Evolutionary conservation across 2,329 filamentous ascomycete genomes (phyloP), one percentile per base, ranked within the genome.

Genomic region (Diplodia seriata): DNA sequence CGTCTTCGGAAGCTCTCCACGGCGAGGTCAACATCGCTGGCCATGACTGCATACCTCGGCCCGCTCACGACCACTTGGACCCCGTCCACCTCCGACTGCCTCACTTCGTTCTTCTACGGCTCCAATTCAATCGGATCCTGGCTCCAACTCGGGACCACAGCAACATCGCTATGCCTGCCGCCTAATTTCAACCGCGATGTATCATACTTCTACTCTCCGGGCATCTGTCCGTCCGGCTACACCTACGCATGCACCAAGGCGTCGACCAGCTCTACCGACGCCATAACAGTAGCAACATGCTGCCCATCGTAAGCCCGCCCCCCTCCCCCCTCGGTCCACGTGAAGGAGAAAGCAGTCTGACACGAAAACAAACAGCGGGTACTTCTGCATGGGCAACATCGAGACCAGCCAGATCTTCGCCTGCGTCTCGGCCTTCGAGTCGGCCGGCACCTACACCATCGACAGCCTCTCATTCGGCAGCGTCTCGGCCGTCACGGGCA

Each of bases 211-310:
- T 61, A 49, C 40, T 61, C 40, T 4, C 57, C 57, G 26, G 57
- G 57, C 18, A 49, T 61, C 26, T 49, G 57, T n/a, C 57, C 57
- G 8, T 61, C 40, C 18, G 40, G 57, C 23, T 61, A 61, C 57
- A 61, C 20, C 9, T 61, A 61, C 15, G 57, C 57, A 7, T 61
- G 57, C 57, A 61, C 57, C 9, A 31, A 29, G 15, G 40, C 40
- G 3, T 49, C 40, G 15, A 49, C 57, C 26, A 50, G 40, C 18
- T 29, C 15, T 3, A 33, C 15, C 3, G 8, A 43, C 4, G 40
- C 26, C 23, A 61, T 61, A 50, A 61, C 57, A 49, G 47, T 61
- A 49, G 57, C 57, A 8, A 61, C 56, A 9, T 61, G 56, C 14
- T 61, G 56, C 12, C 56, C 56, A 5, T 33, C 38, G 56, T 61